These are phyloP conservation scores for Tremella fuciformis DNA, from an alignment of 768 basidiomycete species.

Conservation along the genomic window DNA sequence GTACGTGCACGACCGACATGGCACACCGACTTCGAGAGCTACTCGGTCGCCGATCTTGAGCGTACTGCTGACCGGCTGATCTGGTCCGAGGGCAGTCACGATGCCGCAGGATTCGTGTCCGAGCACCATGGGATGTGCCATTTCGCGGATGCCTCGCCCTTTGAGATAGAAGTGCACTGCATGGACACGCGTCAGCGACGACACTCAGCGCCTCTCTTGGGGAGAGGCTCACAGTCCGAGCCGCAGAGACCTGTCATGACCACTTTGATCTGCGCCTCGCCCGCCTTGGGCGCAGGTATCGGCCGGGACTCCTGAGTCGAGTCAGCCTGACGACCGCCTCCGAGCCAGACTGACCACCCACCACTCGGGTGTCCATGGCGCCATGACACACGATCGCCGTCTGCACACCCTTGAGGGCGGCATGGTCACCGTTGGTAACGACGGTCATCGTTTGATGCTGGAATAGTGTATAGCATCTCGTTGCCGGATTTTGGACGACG, in stretches of 20 bases:
- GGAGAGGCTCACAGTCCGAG: conserved; percentile 50
- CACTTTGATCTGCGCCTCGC: conserved; percentile 76
- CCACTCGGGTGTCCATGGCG: conserved; percentile 74
- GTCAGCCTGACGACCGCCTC: background rate
- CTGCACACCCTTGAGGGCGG: conserved; percentile 47
- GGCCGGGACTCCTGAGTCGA: conserved; percentile 60
- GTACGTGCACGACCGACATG: conserved; percentile 62
- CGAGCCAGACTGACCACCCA: conserved; percentile 24
- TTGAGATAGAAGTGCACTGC: conserved; percentile 86
- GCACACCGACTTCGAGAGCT: conserved; percentile 88
- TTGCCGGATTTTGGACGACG: no score
- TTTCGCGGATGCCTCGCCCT: conserved; percentile 87
- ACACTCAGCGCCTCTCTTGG: no score
- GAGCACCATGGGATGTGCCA: conserved; percentile 80
- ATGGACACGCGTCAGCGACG: no score
- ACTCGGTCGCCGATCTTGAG: conserved; percentile 73
- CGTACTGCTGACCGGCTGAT: conserved; percentile 37
- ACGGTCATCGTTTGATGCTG: no score
- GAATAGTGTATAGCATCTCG: no score
- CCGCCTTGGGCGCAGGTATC: conserved; percentile 66
- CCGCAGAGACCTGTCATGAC: conserved; percentile 87
- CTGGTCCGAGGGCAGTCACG: conserved; percentile 73
- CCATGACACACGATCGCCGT: conserved; percentile 78
- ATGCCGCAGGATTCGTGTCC: conserved; percentile 92
- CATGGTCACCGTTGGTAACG: no score